These are phyloP conservation scores for Aspergillus amoenus DNA, from an alignment of 2,329 filamentous ascomycete genomes.

Conservation along the genomic window DNA sequence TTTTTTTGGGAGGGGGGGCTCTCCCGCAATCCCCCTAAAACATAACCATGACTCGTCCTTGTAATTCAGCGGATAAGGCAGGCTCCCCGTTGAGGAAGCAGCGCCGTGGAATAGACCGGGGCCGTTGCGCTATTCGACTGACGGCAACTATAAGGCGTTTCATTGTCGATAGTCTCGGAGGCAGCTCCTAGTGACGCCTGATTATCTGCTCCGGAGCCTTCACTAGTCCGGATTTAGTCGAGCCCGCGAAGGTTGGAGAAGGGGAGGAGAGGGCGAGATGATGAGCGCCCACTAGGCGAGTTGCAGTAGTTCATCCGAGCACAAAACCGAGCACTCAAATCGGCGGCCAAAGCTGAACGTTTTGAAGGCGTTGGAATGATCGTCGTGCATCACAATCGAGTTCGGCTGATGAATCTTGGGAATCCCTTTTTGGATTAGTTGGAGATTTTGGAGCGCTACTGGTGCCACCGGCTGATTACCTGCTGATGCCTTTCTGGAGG, in stretches of 20 bases:
- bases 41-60: background rate
- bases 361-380: constrained; percentile 25
- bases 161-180: constrained; percentile 1
- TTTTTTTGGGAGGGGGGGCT: background rate
- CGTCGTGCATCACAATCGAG: constrained; percentile 17
- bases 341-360: constrained; percentile 13
- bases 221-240: background rate
- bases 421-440: background rate
- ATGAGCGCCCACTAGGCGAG: constrained; percentile 18
- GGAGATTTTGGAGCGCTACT: background rate
- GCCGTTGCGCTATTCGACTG: background rate
- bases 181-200: background rate
- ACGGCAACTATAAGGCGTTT: constrained; percentile 1
- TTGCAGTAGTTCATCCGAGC: constrained; percentile 24
- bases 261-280: background rate
- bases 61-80: background rate
- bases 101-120: background rate
- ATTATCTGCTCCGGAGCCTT: constrained; percentile 2
- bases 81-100: background rate
- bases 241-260: background rate
- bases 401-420: background rate
- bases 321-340: constrained; percentile 17
- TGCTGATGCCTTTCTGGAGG: background rate
- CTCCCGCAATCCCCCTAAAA: background rate
- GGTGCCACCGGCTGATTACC: background rate